Percentiles rank a stretch among this genome's conserved stretches.
Evolutionary conservation across 495 filamentous ascomycete species (phyloP).

Genomic region (Tetracladium setigerum): DNA sequence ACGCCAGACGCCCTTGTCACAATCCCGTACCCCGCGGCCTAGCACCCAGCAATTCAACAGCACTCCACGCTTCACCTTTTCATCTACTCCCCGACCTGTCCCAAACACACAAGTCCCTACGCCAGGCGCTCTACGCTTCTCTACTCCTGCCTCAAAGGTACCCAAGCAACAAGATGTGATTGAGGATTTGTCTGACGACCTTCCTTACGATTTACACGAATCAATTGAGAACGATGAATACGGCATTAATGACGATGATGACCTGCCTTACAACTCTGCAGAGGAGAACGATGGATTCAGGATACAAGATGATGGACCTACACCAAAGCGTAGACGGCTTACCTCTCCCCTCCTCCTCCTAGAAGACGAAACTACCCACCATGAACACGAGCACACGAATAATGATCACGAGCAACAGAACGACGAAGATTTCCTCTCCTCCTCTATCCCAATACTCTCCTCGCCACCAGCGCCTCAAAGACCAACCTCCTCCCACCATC

Average conservation of each 20-base stretch:
- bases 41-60: conserved; percentile 20
- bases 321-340: conserved; percentile 14
- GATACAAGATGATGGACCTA: conserved; percentile 5
- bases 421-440: conserved; percentile 1
- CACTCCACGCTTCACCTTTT: conserved; percentile 20
- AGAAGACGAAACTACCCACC: background rate
- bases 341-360: conserved; percentile 5
- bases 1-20: conserved; percentile 4
- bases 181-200: conserved; percentile 8
- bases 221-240: conserved; percentile 16
- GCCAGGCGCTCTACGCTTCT: conserved; percentile 11
- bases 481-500: conserved; percentile 6
- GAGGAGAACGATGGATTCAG: conserved; percentile 18
- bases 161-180: conserved; percentile 10
- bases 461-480: conserved; percentile 14
- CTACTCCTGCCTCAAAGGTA: conserved; percentile 12
- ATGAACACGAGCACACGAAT: background rate
- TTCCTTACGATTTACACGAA: conserved; percentile 1
- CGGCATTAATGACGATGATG: background rate
- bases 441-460: conserved; percentile 14
- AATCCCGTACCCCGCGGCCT: conserved; percentile 6
- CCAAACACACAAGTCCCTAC: conserved; percentile 7
- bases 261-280: conserved; percentile 1
- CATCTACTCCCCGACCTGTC: conserved; percentile 15
- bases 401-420: conserved; percentile 1